These are phyloP conservation scores for Amborella trichopoda DNA, from an alignment of 164 flowering plant genomes.

Conservation along the genomic window DNA sequence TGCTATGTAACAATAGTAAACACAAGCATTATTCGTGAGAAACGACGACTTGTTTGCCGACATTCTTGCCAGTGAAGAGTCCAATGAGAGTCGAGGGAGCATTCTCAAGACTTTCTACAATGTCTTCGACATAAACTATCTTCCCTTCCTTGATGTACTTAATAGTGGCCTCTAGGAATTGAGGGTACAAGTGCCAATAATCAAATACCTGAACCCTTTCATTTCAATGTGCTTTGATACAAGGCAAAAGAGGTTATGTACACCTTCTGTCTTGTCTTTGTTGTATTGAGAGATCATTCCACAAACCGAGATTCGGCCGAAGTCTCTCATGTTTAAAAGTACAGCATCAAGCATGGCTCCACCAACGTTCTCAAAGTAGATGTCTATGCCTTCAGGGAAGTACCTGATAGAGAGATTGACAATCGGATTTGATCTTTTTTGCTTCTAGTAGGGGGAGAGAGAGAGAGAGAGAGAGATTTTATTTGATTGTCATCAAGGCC, in stretches of 20 bases:
- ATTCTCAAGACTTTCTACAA: constrained; percentile 17
- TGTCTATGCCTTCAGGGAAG: constrained; percentile 49
- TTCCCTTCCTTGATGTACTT: constrained; percentile 10
- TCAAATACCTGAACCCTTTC: constrained; percentile 32
- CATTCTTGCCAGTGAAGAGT: constrained; percentile 23
- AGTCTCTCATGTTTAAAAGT: constrained; percentile 38
- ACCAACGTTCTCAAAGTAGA: constrained; percentile 59
- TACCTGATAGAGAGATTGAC: constrained; percentile 12
- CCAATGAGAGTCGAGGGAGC: constrained; percentile 24
- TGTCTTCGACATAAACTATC: constrained; percentile 17
- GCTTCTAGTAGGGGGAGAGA: too few relatives aligned
- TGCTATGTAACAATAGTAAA: too few relatives aligned
- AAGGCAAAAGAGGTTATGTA: constrained; percentile 23
- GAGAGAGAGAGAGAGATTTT: too few relatives aligned
- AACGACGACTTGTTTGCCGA: constrained; percentile 27
- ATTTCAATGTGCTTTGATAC: constrained; percentile 22
- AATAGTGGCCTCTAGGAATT: constrained; percentile 14
- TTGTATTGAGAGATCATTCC: constrained; percentile 54
- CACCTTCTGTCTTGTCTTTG: constrained; percentile 19
- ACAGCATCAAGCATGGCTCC: constrained; percentile 58
- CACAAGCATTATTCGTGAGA: constrained; percentile 6
- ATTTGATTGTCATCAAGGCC: too few relatives aligned
- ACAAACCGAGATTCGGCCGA: constrained; percentile 40
- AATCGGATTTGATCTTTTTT: neutral
- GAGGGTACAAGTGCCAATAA: constrained; percentile 18